phyloP scores from a whole-genome alignment of 352 stramenopile genomes.

The Peronospora destructor region DNA sequence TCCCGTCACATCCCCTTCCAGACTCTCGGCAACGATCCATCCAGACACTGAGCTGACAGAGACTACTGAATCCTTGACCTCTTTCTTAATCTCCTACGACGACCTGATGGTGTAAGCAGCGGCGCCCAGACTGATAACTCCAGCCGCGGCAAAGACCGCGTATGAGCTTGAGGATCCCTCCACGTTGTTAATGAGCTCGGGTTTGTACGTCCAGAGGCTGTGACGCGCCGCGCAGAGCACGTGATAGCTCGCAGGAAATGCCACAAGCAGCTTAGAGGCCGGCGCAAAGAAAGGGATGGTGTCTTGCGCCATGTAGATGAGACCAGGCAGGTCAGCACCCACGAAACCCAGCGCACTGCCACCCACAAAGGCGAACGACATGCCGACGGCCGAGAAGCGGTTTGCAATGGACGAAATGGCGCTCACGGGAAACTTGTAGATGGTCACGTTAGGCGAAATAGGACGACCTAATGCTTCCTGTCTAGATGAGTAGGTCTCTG shows the following conservation, averaged over 20 bases:
- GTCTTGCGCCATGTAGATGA: slow-evolving; percentile 78
- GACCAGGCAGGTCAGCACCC: slow-evolving; percentile 61
- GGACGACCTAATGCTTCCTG: slow-evolving; percentile 86
- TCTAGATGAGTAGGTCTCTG: slow-evolving; percentile 68
- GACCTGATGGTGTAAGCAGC: slow-evolving; percentile 49
- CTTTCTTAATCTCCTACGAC: slow-evolving; percentile 14
- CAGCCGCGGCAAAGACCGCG: slow-evolving; percentile 43
- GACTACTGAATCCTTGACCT: slow-evolving; percentile 2
- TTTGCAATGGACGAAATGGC: slow-evolving; percentile 93
- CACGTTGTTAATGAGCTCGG: slow-evolving; percentile 78
- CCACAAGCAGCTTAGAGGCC: slow-evolving; percentile 90
- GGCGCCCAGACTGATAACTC: slow-evolving; percentile 39
- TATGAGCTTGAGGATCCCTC: slow-evolving; percentile 43
- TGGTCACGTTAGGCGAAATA: slow-evolving; percentile 93
- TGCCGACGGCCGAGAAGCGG: slow-evolving; percentile 83
- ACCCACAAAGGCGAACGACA: slow-evolving; percentile 77
- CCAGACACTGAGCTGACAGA: no score
- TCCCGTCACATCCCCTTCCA: no score
- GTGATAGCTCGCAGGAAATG: slow-evolving; percentile 93
- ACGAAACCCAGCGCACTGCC: slow-evolving; percentile 66
- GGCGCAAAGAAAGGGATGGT: slow-evolving; percentile 59
- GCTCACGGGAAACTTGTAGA: slow-evolving; percentile 92
- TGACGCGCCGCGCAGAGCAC: slow-evolving; percentile 85
- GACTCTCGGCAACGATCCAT: no score
- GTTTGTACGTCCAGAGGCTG: slow-evolving; percentile 88